Conservation (phyloP, 1,139 yeast genomes). For the Hemisphaericaspora xylanilytica region DNA sequence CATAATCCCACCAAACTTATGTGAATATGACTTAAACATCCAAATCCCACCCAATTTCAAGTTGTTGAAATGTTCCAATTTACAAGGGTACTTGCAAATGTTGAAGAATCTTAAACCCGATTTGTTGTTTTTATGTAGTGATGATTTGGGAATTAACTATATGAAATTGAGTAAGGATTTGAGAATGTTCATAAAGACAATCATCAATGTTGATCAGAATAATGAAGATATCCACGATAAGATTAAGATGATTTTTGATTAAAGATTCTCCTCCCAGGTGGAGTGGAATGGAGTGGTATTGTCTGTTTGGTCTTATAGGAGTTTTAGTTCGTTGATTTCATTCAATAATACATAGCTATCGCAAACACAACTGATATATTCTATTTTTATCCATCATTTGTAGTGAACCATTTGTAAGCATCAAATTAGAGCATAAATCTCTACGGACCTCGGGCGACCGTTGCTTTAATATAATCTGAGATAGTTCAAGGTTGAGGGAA, state of each 20-base stretch:
- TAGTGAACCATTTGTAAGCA: too few species aligned
- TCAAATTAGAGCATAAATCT: too few species aligned
- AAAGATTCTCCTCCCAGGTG: not conserved
- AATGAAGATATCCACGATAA: conserved; percentile 29
- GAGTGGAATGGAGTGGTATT: too few species aligned
- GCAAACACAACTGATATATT: too few species aligned
- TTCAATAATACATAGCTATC: too few species aligned
- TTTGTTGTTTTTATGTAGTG: conserved; percentile 41
- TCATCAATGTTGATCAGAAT: conserved; percentile 36
- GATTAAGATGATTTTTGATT: conserved; percentile 25
- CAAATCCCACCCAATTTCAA: conserved; percentile 37
- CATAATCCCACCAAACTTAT: conserved; percentile 46
- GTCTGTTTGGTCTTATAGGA: too few species aligned
- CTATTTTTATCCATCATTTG: too few species aligned
- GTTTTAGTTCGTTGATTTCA: too few species aligned
- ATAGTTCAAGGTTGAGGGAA: too few species aligned
- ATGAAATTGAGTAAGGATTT: conserved; percentile 35
- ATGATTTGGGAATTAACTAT: conserved; percentile 39
- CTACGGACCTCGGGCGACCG: too few species aligned
- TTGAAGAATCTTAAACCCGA: conserved; percentile 45
- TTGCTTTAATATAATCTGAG: too few species aligned
- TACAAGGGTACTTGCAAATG: conserved; percentile 43
- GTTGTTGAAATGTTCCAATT: conserved; percentile 40
- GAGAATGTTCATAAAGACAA: conserved; percentile 38
- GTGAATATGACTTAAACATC: conserved; percentile 40